phyloP scores from a whole-genome alignment of 371 early-diverging fungal genomes.

The Actinomortierella wolfii region DNA sequence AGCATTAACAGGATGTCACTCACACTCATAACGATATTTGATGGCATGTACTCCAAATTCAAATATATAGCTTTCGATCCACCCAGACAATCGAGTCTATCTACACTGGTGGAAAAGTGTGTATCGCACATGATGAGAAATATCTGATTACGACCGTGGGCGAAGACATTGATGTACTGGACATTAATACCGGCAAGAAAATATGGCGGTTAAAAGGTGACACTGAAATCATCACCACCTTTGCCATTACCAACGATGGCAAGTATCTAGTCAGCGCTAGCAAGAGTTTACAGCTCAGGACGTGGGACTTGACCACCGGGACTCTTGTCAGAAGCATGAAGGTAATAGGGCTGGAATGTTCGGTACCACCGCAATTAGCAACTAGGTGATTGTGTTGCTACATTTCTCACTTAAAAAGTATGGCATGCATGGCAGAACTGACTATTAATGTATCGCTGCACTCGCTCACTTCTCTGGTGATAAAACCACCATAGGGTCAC shows the following conservation, averaged over 20 bases:
- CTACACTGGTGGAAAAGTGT: conserved; percentile 92
- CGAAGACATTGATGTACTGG: conserved; percentile 83
- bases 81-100: conserved; percentile 85
- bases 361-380: no score
- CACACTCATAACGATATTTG: background rate
- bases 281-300: conserved; percentile 76
- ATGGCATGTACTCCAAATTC: background rate
- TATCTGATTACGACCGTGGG: conserved; percentile 79
- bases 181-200: conserved; percentile 72
- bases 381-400: background rate
- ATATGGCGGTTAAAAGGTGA: conserved; percentile 76
- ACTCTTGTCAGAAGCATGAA: conserved; percentile 71
- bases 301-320: conserved; percentile 80
- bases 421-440: no score
- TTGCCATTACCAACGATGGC: conserved; percentile 85
- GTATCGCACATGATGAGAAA: conserved; percentile 70
- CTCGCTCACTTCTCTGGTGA: no score
- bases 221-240: conserved; percentile 84
- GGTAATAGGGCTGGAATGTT: conserved; percentile 27
- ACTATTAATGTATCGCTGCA: no score
- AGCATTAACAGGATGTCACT: no score
- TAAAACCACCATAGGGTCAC: conserved; percentile 74
- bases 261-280: conserved; percentile 79
- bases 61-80: conserved; percentile 66
- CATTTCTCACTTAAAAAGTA: background rate